These are phyloP conservation scores for Rosa hybrid DNA, from an alignment of 331 rosid species.

Conservation along the genomic window DNA sequence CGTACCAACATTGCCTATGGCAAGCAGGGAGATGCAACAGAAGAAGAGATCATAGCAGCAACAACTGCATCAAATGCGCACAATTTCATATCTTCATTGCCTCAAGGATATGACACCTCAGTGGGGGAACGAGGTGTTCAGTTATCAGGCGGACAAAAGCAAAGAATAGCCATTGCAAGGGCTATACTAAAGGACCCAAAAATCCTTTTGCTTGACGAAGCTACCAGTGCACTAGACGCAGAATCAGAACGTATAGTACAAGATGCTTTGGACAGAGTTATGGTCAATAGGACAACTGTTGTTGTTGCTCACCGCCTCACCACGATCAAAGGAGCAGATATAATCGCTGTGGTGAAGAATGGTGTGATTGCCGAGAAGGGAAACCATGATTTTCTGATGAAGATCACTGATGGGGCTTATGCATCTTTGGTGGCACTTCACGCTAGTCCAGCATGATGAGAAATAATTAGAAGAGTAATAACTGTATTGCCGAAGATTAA, in stretches of 20 bases:
- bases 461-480: background rate
- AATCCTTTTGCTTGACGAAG: slow-evolving; percentile 86
- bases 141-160: slow-evolving; percentile 90
- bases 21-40: slow-evolving; percentile 50
- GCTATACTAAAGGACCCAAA: slow-evolving; percentile 80
- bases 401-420: slow-evolving; percentile 41
- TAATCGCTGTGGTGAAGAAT: slow-evolving; percentile 72
- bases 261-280: slow-evolving; percentile 76
- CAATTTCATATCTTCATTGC: slow-evolving; percentile 61
- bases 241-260: slow-evolving; percentile 83
- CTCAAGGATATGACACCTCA: slow-evolving; percentile 62
- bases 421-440: slow-evolving; percentile 55
- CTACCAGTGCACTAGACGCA: slow-evolving; percentile 92
- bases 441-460: slow-evolving; percentile 8
- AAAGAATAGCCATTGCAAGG: slow-evolving; percentile 87
- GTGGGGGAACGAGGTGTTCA: slow-evolving; percentile 94
- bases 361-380: slow-evolving; percentile 75
- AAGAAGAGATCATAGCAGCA: slow-evolving; percentile 74
- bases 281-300: slow-evolving; percentile 71
- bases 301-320: slow-evolving; percentile 85
- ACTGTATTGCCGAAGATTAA: background rate
- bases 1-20: slow-evolving; percentile 79
- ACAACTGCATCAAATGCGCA: slow-evolving; percentile 76
- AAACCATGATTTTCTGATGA: slow-evolving; percentile 59
- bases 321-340: slow-evolving; percentile 74